phyloP scores from a whole-genome alignment of 1,284 basidiomycete genomes.

The Sporisorium reilianum region DNA sequence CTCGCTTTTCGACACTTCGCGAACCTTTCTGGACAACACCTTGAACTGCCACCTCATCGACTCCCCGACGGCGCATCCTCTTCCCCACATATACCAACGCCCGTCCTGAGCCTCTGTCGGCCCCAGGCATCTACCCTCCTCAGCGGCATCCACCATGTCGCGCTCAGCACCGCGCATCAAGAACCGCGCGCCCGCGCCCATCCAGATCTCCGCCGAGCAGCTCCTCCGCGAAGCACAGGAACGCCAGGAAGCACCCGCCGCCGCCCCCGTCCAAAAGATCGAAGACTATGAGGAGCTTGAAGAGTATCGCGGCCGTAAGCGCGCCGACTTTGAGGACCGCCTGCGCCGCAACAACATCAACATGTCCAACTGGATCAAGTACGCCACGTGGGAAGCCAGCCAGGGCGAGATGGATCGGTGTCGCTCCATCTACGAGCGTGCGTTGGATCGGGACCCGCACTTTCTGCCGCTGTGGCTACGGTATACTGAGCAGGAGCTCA shows the following conservation, averaged over 20 bases:
- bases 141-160: conserved; percentile 53
- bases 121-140: not conserved
- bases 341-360: conserved; percentile 89
- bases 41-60: conserved; percentile 3
- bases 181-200: conserved; percentile 90
- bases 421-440: conserved; percentile 94
- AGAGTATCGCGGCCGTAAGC: conserved; percentile 93
- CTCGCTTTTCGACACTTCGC: conserved; percentile 1
- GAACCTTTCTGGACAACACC: not conserved
- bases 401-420: conserved; percentile 82
- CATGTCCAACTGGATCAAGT: conserved; percentile 73
- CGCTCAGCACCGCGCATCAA: conserved; percentile 78
- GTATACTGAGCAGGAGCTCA: conserved; percentile 98
- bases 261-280: conserved; percentile 72
- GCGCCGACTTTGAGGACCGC: conserved; percentile 95
- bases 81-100: conserved; percentile 10
- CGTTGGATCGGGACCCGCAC: conserved; percentile 91
- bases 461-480: conserved; percentile 91
- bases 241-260: conserved; percentile 89
- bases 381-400: conserved; percentile 83
- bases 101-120: no score
- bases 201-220: conserved; percentile 98
- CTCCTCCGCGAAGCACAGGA: conserved; percentile 97
- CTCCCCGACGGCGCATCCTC: conserved; percentile 11
- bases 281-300: conserved; percentile 97